Evolutionary conservation across 1,284 basidiomycete genomes (phyloP).

Genomic region (Malassezia nana): DNA sequence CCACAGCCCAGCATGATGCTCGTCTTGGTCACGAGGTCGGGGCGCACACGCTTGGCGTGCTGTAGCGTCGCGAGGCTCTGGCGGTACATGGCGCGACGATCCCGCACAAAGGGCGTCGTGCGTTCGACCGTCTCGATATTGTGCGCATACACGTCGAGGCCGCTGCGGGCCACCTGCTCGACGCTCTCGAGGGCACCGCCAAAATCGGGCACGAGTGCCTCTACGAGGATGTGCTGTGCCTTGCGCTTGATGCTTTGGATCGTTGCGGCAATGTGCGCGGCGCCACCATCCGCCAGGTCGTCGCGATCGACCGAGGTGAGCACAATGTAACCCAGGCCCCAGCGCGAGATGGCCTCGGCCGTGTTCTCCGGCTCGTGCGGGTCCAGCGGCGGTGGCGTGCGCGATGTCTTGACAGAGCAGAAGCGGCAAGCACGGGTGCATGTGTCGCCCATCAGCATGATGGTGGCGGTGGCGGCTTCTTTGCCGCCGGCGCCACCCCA

Average conservation of each 20-base stretch:
- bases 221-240: slow-evolving; percentile 89
- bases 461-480: slow-evolving; percentile 67
- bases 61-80: slow-evolving; percentile 76
- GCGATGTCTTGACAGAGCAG: slow-evolving; percentile 92
- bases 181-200: slow-evolving; percentile 66
- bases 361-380: slow-evolving; percentile 96
- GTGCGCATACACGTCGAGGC: slow-evolving; percentile 94
- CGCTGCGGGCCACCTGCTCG: slow-evolving; percentile 74
- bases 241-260: slow-evolving; percentile 86
- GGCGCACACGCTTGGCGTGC: slow-evolving; percentile 56
- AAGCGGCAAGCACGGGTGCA: slow-evolving; percentile 97
- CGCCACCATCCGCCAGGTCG: slow-evolving; percentile 84
- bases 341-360: slow-evolving; percentile 92
- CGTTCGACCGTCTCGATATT: slow-evolving; percentile 92
- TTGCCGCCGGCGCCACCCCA: slow-evolving; percentile 78
- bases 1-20: slow-evolving; percentile 98
- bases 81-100: slow-evolving; percentile 82
- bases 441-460: slow-evolving; percentile 99
- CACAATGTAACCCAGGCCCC: slow-evolving; percentile 97
- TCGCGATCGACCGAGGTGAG: slow-evolving; percentile 93
- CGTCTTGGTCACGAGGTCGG: slow-evolving; percentile 84
- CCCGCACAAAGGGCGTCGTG: slow-evolving; percentile 86
- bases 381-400: slow-evolving; percentile 77
- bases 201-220: slow-evolving; percentile 94
- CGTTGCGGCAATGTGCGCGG: slow-evolving; percentile 85